A percentile compares a stretch with the other conserved stretches of the same genome.
phyloP scores from a whole-genome alignment of 345 rosid genomes.

The Capsella bursapastoris region DNA sequence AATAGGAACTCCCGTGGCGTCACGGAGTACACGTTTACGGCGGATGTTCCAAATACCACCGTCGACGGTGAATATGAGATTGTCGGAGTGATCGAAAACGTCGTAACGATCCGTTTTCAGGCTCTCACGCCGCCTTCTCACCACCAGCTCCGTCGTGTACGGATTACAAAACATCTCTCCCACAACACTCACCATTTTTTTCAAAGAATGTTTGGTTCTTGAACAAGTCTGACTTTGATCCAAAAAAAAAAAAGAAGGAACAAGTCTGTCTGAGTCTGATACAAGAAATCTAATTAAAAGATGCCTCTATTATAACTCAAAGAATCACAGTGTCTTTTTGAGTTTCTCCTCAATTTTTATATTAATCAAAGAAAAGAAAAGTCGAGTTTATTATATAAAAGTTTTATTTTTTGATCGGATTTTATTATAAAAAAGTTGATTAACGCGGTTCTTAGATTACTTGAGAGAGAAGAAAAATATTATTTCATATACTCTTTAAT shows the following conservation, averaged over 20 bases:
- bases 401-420: background rate
- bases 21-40: constrained; percentile 56
- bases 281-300: constrained; percentile 12
- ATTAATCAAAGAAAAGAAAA: constrained; percentile 2
- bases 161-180: constrained; percentile 63
- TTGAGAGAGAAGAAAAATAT: constrained; percentile 19
- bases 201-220: background rate
- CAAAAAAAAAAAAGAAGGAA: too few species aligned
- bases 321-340: constrained; percentile 10
- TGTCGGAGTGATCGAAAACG: constrained; percentile 55
- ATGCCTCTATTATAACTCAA: constrained; percentile 11
- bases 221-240: background rate
- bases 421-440: constrained; percentile 12
- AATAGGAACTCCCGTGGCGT: constrained; percentile 59
- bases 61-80: constrained; percentile 58
- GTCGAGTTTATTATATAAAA: background rate
- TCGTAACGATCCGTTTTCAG: constrained; percentile 48
- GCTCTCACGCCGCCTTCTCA: constrained; percentile 51
- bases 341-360: background rate
- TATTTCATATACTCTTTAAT: constrained; percentile 20
- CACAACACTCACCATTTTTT: constrained; percentile 50
- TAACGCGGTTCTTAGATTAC: constrained; percentile 35
- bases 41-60: constrained; percentile 54
- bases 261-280: too few species aligned
- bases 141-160: constrained; percentile 56